Evolutionary conservation across 129 eudicot species (phyloP).

Genomic region (Pulicaria dysenterica): DNA sequence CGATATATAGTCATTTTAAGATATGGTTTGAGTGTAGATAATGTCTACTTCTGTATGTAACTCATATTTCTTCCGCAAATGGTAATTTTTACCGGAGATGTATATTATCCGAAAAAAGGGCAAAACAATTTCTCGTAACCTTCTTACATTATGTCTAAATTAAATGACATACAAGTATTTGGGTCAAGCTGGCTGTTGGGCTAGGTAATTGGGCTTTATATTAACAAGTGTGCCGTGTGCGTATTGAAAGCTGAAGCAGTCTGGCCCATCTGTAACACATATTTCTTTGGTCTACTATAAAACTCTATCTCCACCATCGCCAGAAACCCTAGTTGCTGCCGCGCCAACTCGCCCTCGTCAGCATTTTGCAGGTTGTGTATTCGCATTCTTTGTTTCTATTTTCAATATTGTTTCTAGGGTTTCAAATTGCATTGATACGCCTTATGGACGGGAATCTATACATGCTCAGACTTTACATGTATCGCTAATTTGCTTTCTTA

Average conservation of each 20-base stretch:
- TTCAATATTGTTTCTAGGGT: not conserved
- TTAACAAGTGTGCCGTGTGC: not conserved
- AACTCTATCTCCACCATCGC: not conserved
- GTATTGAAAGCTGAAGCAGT: not conserved
- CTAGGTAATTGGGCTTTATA: slow-evolving; percentile 6
- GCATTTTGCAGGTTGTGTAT: slow-evolving; percentile 21
- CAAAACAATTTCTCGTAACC: no score
- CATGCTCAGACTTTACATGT: not conserved
- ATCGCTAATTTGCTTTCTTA: not conserved
- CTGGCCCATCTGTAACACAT: slow-evolving; percentile 4
- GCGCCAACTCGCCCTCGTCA: slow-evolving; percentile 29
- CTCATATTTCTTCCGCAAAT: no score
- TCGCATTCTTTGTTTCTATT: not conserved
- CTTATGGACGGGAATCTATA: not conserved
- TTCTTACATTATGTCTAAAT: no score
- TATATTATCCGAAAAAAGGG: no score
- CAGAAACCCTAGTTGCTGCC: slow-evolving; percentile 40
- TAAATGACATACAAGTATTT: no score
- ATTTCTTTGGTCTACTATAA: slow-evolving; percentile 3
- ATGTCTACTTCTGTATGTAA: no score
- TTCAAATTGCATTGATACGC: not conserved
- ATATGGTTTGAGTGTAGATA: no score
- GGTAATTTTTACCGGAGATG: no score
- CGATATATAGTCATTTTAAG: no score
- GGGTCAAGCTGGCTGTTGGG: not conserved